Conservation (phyloP, 1,139 yeast species). For the Geotrichum phurueaensis region DNA sequence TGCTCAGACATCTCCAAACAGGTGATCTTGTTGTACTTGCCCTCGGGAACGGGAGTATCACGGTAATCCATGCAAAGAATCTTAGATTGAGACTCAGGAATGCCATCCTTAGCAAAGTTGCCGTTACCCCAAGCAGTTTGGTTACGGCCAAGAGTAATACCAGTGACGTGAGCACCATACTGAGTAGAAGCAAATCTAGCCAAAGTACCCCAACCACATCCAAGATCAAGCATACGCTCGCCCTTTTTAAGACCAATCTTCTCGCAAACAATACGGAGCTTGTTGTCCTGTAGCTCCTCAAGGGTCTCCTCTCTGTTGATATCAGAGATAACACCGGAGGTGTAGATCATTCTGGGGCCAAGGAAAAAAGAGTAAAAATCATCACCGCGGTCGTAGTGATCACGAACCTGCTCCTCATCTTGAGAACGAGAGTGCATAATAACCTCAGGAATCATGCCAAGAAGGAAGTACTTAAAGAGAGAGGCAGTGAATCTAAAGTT, state of each 20-base stretch:
- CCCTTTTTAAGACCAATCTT: conserved; percentile 70
- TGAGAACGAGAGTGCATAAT: conserved; percentile 87
- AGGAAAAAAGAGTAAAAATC: conserved; percentile 91
- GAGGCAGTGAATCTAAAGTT: conserved; percentile 71
- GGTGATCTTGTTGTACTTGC: conserved; percentile 79
- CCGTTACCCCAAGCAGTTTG: conserved; percentile 87
- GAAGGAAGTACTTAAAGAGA: conserved; percentile 68
- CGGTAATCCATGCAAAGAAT: conserved; percentile 85
- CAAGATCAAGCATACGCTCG: conserved; percentile 74
- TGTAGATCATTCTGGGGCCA: conserved; percentile 92
- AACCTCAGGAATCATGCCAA: conserved; percentile 91
- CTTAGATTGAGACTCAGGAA: conserved; percentile 60
- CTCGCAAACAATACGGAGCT: conserved; percentile 80
- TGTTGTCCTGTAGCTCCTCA: conserved; percentile 87
- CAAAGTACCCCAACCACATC: conserved; percentile 97
- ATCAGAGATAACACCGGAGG: conserved; percentile 79
- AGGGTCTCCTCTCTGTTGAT: conserved; percentile 66
- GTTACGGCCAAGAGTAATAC: conserved; percentile 82
- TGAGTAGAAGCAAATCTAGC: conserved; percentile 78
- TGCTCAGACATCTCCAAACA: conserved; percentile 96
- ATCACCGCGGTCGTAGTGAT: conserved; percentile 94
- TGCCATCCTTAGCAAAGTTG: conserved; percentile 62
- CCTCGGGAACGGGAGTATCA: conserved; percentile 74
- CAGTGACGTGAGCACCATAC: conserved; percentile 82
- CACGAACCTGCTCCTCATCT: conserved; percentile 95